Evolutionary conservation across 352 stramenopile genomes (phyloP).

Genomic region (Phytophthora sp.): DNA sequence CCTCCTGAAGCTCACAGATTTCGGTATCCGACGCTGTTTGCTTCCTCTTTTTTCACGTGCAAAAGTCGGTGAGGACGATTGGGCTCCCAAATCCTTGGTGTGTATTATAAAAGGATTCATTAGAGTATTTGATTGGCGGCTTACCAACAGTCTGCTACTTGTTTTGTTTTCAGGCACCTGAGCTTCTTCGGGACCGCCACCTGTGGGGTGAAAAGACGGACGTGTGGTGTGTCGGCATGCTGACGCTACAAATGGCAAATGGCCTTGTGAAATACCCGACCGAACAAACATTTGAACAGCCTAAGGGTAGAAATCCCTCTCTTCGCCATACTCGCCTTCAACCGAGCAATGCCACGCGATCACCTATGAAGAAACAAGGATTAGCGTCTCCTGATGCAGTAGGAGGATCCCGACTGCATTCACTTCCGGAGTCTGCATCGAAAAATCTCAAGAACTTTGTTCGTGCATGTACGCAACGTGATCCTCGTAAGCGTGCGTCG

Average conservation of each 20-base stretch:
- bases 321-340: slow-evolving; percentile 14
- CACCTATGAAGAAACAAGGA: slow-evolving; percentile 15
- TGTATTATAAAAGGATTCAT: neutral
- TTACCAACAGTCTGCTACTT: neutral
- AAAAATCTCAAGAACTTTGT: slow-evolving; percentile 54
- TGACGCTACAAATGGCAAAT: slow-evolving; percentile 62
- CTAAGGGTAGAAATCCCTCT: slow-evolving; percentile 9
- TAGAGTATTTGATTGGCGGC: neutral
- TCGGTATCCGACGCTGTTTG: slow-evolving; percentile 39
- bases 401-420: slow-evolving; percentile 16
- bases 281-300: slow-evolving; percentile 6
- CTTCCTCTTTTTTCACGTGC: slow-evolving; percentile 11
- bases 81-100: slow-evolving; percentile 17
- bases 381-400: slow-evolving; percentile 3
- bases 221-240: slow-evolving; percentile 61
- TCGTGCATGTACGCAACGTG: slow-evolving; percentile 48
- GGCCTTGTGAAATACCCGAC: slow-evolving; percentile 17
- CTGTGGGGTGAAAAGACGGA: slow-evolving; percentile 47
- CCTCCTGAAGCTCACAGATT: slow-evolving; percentile 60
- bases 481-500: slow-evolving; percentile 46
- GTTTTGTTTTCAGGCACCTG: slow-evolving; percentile 30
- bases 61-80: slow-evolving; percentile 8
- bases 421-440: slow-evolving; percentile 50
- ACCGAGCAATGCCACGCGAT: slow-evolving; percentile 5
- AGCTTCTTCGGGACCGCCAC: slow-evolving; percentile 22